Conservation (phyloP, 768 basidiomycete genomes). For the Exidia glandulosa region DNA sequence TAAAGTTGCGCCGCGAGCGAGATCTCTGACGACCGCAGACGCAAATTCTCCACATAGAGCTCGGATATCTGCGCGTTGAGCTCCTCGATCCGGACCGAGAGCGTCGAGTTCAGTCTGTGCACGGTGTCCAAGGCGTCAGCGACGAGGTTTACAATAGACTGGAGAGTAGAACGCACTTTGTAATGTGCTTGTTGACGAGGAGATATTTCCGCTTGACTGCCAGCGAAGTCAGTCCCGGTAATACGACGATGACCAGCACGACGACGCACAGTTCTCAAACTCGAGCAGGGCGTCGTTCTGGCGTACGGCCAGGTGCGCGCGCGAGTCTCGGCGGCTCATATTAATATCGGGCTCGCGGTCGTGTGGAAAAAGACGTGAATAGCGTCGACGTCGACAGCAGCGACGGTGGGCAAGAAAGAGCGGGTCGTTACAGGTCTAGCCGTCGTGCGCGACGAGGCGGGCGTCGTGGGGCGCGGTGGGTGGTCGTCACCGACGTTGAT, state of each 20-base stretch:
- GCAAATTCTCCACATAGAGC: conserved; percentile 75
- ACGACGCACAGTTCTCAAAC: conserved; percentile 75
- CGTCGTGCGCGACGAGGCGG: no score
- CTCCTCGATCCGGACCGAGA: conserved; percentile 76
- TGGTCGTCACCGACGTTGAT: no score
- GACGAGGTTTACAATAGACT: background rate
- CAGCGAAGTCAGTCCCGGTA: background rate
- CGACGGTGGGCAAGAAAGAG: no score
- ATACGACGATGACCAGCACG: background rate
- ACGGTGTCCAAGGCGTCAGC: background rate
- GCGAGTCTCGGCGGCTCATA: conserved; percentile 10
- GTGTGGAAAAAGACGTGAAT: no score
- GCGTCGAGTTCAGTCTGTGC: conserved; percentile 68
- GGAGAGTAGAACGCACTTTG: conserved; percentile 36
- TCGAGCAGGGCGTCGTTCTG: conserved; percentile 76
- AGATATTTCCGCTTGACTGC: conserved; percentile 88
- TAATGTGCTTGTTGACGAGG: conserved; percentile 84
- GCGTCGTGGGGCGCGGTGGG: no score
- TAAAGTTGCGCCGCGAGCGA: conserved; percentile 65
- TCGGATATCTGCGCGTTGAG: conserved; percentile 72
- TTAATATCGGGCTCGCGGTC: no score
- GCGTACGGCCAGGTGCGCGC: conserved; percentile 14
- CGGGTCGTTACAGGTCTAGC: no score
- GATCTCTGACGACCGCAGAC: conserved; percentile 74
- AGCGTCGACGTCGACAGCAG: no score